These are phyloP conservation scores for Plasmodium gaboni DNA, from an alignment of 169 alveolate genomes.

Conservation along the genomic window DNA sequence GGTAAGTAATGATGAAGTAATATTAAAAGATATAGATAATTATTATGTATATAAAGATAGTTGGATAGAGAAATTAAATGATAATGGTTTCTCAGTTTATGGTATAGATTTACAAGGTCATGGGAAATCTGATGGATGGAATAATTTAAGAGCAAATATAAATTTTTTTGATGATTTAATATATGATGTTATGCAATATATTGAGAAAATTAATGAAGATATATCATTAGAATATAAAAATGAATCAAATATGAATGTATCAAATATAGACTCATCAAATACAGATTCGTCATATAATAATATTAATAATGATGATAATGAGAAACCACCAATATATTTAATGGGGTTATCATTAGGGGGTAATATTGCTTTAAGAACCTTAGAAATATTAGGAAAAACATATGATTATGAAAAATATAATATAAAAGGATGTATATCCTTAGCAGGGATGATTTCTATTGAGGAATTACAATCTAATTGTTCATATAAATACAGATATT, in stretches of 20 bases:
- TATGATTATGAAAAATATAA: constrained; percentile 71
- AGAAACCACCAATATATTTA: background rate
- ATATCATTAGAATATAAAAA: too few species aligned
- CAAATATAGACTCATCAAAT: too few species aligned
- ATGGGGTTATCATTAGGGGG: constrained; percentile 36
- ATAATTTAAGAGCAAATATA: constrained; percentile 1
- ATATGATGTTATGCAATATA: constrained; percentile 16
- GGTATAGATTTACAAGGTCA: constrained; percentile 38
- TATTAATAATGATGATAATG: background rate
- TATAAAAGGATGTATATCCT: constrained; percentile 50
- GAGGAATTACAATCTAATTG: background rate
- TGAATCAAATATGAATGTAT: background rate
- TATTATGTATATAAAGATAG: constrained; percentile 24
- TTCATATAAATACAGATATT: constrained; percentile 6
- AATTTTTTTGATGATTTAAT: constrained; percentile 6
- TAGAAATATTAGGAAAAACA: constrained; percentile 69
- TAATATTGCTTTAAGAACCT: constrained; percentile 73
- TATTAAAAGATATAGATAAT: constrained; percentile 8
- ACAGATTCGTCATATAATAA: too few species aligned
- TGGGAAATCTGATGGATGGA: constrained; percentile 20
- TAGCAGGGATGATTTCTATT: constrained; percentile 15
- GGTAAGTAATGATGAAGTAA: constrained; percentile 13
- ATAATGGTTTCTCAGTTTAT: constrained; percentile 13
- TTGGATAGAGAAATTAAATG: constrained; percentile 15
- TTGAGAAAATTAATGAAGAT: constrained; percentile 7